phyloP scores from a whole-genome alignment of 495 filamentous ascomycete genomes.

The Neurospora intermedia region DNA sequence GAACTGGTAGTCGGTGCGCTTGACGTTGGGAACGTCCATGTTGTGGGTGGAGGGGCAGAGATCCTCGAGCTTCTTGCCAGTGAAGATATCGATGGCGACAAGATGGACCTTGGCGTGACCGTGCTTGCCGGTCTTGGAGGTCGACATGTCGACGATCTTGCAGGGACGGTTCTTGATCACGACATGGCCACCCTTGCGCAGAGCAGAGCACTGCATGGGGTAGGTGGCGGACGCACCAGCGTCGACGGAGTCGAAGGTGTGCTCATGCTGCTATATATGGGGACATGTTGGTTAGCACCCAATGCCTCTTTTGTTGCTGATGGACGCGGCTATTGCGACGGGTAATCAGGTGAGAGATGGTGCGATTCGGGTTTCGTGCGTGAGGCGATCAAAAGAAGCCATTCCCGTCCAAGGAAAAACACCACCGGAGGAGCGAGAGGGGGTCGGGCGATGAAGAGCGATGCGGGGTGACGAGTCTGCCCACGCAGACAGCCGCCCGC shows the following conservation, averaged over 20 bases:
- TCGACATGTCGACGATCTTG: slow-evolving; percentile 99
- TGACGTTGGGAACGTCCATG: slow-evolving; percentile 97
- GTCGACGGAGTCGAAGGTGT: slow-evolving; percentile 81
- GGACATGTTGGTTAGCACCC: slow-evolving; percentile 6
- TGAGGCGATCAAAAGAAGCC: not conserved
- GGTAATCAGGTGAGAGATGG: not conserved
- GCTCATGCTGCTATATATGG: slow-evolving; percentile 54
- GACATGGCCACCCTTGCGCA: slow-evolving; percentile 97
- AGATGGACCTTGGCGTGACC: slow-evolving; percentile 99
- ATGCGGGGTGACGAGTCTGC: slow-evolving; percentile 24
- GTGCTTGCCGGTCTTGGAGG: slow-evolving; percentile 99
- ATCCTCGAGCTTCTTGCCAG: slow-evolving; percentile 98
- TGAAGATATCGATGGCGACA: slow-evolving; percentile 97
- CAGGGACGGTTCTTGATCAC: slow-evolving; percentile 96
- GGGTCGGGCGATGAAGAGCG: slow-evolving; percentile 11
- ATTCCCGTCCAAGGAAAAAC: not conserved
- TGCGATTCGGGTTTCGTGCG: not conserved
- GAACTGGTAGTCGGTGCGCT: slow-evolving; percentile 82
- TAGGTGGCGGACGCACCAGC: slow-evolving; percentile 88
- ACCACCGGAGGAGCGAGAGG: slow-evolving; percentile 5
- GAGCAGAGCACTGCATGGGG: slow-evolving; percentile 98
- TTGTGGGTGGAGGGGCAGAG: slow-evolving; percentile 99
- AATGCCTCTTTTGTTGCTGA: not conserved
- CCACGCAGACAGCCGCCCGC: slow-evolving; percentile 6
- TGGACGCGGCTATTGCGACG: not conserved